Base-by-base conservation (phyloP, 352 stramenopile genomes). In the Pythium utonaiense region DNA sequence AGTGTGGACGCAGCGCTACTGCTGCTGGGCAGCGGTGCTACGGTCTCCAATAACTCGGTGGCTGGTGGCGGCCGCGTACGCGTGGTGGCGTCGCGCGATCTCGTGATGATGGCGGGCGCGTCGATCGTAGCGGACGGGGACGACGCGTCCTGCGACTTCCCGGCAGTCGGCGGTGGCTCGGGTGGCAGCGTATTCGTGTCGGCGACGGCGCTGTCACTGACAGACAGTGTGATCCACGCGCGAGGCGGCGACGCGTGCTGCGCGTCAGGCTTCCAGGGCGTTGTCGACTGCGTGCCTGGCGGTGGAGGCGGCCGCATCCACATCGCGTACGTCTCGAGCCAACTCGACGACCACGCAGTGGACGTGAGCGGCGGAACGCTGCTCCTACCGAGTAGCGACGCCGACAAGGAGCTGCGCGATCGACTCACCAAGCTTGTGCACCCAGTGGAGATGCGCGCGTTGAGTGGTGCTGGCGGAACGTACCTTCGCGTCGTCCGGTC, bases 261-360 rank as follows among this genome's bases (percentile, higher is more conserved):
- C 31, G 51, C 64, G 4, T 51, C 72, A 0, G 38, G 49, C 17
- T 64, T 67, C 9, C 55, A 57, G 42, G 65, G 67, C 3, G 53
- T 77, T 14, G 67, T 41, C 8, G 68, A 76, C 22, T 91, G 81
- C 21, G 86, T 71, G 17, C 77, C 81, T 14, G 81, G 75, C 30
- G 81, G 81, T 52, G 81, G 81, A 8, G 81, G 81, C 22, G 81
- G 81, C 2, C 77, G 81, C 57, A 69, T 91, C 16, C 80, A 86
- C 65, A 82, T 91, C 28, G 70, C 73, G 19, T 91, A 78, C 61
- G 75, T 78, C 44, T 91, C 81, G 19, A 89, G 81, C 28, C 77
- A 88, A 52, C 60, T 91, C 0, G 62, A 83, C n/a, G 72, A 75
- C 13, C 55, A 72, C 51, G 67, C 72, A 1, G 73, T 91, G 8